Conservation (phyloP, 2,329 filamentous ascomycete genomes). For the Paraconiothyrium brasiliense region DNA sequence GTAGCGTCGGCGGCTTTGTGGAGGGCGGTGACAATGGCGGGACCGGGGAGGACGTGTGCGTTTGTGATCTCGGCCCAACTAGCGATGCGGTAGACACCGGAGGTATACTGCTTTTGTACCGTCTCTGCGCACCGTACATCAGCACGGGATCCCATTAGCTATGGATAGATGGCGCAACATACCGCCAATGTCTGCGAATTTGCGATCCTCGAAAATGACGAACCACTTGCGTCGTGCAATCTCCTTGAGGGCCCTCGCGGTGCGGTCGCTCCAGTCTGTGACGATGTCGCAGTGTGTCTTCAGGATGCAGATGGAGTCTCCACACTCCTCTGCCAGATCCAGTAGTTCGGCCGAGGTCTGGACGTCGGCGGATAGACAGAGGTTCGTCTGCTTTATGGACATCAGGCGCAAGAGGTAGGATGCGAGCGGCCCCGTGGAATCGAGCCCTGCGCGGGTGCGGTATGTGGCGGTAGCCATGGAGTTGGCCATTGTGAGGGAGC, state of each 20-base stretch:
- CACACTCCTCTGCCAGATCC: constrained; percentile 65
- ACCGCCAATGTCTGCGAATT: constrained; percentile 66
- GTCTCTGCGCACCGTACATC: constrained; percentile 52
- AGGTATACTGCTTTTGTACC: constrained; percentile 64
- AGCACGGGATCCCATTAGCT: constrained; percentile 15
- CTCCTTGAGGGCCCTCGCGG: constrained; percentile 59
- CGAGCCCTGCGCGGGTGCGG: constrained; percentile 55
- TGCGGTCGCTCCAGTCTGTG: constrained; percentile 67
- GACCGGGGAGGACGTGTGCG: constrained; percentile 62
- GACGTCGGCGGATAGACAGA: constrained; percentile 67
- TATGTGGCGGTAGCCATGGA: constrained; percentile 53
- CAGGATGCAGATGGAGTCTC: constrained; percentile 68
- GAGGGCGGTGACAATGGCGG: constrained; percentile 61
- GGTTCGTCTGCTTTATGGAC: constrained; percentile 60
- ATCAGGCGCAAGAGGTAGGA: constrained; percentile 60
- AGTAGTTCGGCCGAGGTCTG: constrained; percentile 65
- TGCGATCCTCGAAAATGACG: constrained; percentile 64
- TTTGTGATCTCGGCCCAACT: constrained; percentile 64
- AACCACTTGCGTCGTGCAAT: constrained; percentile 61
- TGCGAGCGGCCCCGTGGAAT: constrained; percentile 56
- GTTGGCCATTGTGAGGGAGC: constrained; percentile 41
- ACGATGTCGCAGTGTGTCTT: constrained; percentile 71
- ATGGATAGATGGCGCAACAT: constrained; percentile 32
- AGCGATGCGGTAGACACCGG: constrained; percentile 61
- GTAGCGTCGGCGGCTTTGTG: constrained; percentile 58